Percentiles rank a stretch among this genome's conserved stretches.
These are phyloP conservation scores for Globisporangium iwayamae DNA, from an alignment of 352 stramenopile genomes.

Conservation along the genomic window DNA sequence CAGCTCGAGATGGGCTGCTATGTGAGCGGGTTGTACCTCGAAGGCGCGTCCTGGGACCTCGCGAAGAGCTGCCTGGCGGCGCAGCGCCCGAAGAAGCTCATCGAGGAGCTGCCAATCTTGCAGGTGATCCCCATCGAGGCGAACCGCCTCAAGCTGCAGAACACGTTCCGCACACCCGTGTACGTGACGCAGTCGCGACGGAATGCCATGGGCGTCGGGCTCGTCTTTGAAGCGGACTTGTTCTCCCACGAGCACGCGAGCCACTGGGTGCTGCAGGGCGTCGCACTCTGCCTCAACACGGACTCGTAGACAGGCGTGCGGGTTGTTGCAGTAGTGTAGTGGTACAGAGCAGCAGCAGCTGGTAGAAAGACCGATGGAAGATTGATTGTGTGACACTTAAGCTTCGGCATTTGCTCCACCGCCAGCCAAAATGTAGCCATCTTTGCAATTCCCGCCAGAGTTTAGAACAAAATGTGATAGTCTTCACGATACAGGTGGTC, in stretches of 20 bases:
- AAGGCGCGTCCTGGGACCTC: slow-evolving; percentile 93
- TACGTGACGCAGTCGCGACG: slow-evolving; percentile 93
- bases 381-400: neutral
- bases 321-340: neutral
- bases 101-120: slow-evolving; percentile 92
- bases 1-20: slow-evolving; percentile 89
- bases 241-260: slow-evolving; percentile 88
- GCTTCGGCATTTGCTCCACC: neutral
- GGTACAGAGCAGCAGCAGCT: neutral
- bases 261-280: slow-evolving; percentile 94
- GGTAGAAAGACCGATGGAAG: neutral
- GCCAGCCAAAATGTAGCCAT: slow-evolving; percentile 6
- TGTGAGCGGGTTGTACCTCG: slow-evolving; percentile 89
- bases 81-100: slow-evolving; percentile 93
- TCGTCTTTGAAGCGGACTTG: slow-evolving; percentile 94
- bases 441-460: neutral
- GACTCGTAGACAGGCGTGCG: slow-evolving; percentile 51
- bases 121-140: slow-evolving; percentile 95
- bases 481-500: neutral
- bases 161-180: slow-evolving; percentile 94
- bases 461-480: neutral
- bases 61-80: slow-evolving; percentile 63
- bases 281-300: slow-evolving; percentile 91
- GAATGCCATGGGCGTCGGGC: slow-evolving; percentile 94
- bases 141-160: slow-evolving; percentile 92